A percentile compares a stretch with the other conserved stretches of the same genome.
These are phyloP conservation scores for Lactarius trivialis DNA, from an alignment of 768 basidiomycete genomes.

Conservation along the genomic window DNA sequence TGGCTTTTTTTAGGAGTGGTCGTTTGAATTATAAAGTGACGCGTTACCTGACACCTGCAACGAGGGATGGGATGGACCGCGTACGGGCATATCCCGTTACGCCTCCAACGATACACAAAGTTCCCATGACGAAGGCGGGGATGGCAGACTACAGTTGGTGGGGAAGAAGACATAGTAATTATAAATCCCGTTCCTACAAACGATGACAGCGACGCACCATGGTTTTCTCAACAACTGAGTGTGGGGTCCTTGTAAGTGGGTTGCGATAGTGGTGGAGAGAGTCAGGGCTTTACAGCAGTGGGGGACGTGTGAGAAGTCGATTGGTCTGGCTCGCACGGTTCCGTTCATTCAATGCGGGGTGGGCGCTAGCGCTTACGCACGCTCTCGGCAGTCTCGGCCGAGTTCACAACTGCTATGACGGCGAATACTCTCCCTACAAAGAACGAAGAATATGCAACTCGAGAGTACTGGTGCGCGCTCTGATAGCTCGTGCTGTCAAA, in stretches of 20 bases:
- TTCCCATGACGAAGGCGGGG: slow-evolving; percentile 74
- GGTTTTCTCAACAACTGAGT: background rate
- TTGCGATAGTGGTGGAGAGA: background rate
- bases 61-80: slow-evolving; percentile 73
- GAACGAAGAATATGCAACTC: slow-evolving; percentile 64
- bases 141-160: slow-evolving; percentile 55
- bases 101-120: slow-evolving; percentile 71
- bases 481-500: background rate
- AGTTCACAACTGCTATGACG: background rate
- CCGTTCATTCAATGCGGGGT: background rate
- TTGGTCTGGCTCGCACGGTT: background rate
- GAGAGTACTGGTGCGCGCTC: slow-evolving; percentile 56
- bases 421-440: slow-evolving; percentile 41
- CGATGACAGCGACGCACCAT: slow-evolving; percentile 3
- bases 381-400: background rate
- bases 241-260: background rate
- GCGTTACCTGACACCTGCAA: slow-evolving; percentile 77
- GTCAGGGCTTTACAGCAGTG: background rate
- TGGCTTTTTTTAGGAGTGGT: background rate
- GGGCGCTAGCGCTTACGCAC: background rate
- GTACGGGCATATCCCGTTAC: slow-evolving; percentile 64
- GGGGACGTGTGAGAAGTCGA: slow-evolving; percentile 7
- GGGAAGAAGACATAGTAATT: background rate
- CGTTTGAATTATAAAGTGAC: slow-evolving; percentile 22
- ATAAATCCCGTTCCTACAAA: background rate